Percentiles rank a stretch among this genome's conserved stretches.
Conservation (phyloP, 2,329 filamentous ascomycete species). For the Epichloe typhina region DNA sequence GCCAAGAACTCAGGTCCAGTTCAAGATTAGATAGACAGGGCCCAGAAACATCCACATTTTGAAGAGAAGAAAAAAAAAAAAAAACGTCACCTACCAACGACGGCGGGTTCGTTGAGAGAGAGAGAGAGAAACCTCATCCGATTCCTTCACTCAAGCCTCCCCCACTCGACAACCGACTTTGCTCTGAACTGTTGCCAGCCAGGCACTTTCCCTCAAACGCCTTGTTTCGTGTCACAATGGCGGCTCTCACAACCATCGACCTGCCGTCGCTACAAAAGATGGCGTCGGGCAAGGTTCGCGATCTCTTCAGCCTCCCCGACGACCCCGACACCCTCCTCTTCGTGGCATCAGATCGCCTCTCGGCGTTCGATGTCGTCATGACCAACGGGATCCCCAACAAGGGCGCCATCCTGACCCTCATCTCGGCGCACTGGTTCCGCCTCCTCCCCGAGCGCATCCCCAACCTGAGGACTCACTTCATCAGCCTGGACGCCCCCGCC, state of each 20-base stretch:
- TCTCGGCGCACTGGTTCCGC: constrained; percentile 40
- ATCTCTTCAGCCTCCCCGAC: constrained; percentile 62
- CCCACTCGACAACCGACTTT: too few species aligned
- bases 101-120: too few species aligned
- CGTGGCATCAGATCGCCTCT: constrained; percentile 80
- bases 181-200: neutral
- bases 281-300: constrained; percentile 56
- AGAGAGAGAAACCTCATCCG: too few species aligned
- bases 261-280: constrained; percentile 22
- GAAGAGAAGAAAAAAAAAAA: too few species aligned
- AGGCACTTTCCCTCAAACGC: neutral
- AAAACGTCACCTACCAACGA: too few species aligned
- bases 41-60: too few species aligned
- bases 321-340: constrained; percentile 55
- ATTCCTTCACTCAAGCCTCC: too few species aligned
- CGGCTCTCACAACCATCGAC: constrained; percentile 16
- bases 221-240: neutral
- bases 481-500: constrained; percentile 29
- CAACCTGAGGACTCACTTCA: constrained; percentile 37
- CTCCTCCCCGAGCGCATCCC: constrained; percentile 32
- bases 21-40: too few species aligned
- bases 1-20: too few species aligned
- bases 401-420: constrained; percentile 35
- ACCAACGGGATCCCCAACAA: constrained; percentile 49
- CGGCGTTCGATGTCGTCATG: constrained; percentile 88